A percentile compares a stretch with the other conserved stretches of the same genome.
These are phyloP conservation scores for Brassica rapa DNA, from an alignment of 345 rosid genomes.

Conservation along the genomic window DNA sequence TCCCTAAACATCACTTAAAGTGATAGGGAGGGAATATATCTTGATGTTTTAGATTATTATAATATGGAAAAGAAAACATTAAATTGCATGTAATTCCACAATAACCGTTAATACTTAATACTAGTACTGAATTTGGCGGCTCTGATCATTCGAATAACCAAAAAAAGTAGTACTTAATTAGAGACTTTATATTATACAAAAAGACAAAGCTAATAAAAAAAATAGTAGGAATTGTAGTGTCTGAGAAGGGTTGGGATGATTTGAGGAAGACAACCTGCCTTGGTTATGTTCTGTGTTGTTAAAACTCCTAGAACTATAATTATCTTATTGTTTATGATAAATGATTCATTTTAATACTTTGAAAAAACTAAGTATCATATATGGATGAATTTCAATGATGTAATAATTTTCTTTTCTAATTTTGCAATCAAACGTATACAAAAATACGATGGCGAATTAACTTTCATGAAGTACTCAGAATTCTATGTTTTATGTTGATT, in stretches of 20 bases:
- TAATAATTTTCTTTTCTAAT: too few species aligned
- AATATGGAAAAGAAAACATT: background rate
- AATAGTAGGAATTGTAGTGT: background rate
- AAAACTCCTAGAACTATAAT: conserved; percentile 1
- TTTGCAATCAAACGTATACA: too few species aligned
- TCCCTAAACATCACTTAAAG: too few species aligned
- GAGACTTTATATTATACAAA: background rate
- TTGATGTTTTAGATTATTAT: background rate
- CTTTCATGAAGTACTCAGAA: too few species aligned
- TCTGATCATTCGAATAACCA: conserved; percentile 21
- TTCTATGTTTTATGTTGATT: too few species aligned
- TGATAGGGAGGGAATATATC: background rate
- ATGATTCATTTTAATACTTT: background rate
- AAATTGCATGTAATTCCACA: conserved; percentile 26
- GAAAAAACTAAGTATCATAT: too few species aligned
- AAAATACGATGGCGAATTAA: too few species aligned
- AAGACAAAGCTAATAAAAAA: conserved; percentile 12
- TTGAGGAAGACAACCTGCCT: conserved; percentile 30
- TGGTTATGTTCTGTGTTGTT: background rate
- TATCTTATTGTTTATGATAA: background rate
- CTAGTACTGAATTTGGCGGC: conserved; percentile 36
- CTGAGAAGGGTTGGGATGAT: conserved; percentile 19
- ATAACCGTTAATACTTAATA: conserved; percentile 28
- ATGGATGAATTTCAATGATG: too few species aligned
- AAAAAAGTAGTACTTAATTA: background rate